Percentiles rank a stretch among this genome's conserved stretches.
phyloP scores from a whole-genome alignment of 371 early-diverging fungal species.

The Parasitella parasitica region DNA sequence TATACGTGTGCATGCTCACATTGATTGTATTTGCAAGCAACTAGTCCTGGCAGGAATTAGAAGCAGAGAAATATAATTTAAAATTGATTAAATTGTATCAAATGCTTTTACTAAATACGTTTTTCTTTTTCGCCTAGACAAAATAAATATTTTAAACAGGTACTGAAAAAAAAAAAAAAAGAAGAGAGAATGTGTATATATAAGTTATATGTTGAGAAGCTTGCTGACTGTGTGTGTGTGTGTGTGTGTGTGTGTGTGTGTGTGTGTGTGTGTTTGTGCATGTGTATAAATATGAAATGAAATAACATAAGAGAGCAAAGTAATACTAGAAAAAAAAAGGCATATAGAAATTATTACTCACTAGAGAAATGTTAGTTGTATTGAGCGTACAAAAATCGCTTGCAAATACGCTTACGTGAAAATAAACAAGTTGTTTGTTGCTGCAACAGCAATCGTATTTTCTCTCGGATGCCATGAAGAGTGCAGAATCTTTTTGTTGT shows the following conservation, averaged over 20 bases:
- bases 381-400: not conserved
- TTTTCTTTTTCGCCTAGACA: no score
- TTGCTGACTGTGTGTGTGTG: not conserved
- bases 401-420: conserved; percentile 66
- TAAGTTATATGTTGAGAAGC: not conserved
- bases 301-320: not conserved
- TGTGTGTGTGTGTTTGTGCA: not conserved
- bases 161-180: no score
- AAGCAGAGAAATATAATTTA: no score
- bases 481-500: conserved; percentile 94
- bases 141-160: no score
- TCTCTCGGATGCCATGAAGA: conserved; percentile 98
- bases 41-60: no score
- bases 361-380: not conserved
- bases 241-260: not conserved
- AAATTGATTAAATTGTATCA: no score
- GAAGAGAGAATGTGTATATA: not conserved
- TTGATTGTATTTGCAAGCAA: no score
- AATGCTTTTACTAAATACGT: no score
- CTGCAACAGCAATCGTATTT: conserved; percentile 96
- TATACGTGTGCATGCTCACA: no score
- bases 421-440: conserved; percentile 97
- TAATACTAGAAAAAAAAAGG: not conserved
- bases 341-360: not conserved
- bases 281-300: not conserved